These are phyloP conservation scores for Coemansia sp. DNA, from an alignment of 192 early-diverging fungal genomes.

Conservation along the genomic window DNA sequence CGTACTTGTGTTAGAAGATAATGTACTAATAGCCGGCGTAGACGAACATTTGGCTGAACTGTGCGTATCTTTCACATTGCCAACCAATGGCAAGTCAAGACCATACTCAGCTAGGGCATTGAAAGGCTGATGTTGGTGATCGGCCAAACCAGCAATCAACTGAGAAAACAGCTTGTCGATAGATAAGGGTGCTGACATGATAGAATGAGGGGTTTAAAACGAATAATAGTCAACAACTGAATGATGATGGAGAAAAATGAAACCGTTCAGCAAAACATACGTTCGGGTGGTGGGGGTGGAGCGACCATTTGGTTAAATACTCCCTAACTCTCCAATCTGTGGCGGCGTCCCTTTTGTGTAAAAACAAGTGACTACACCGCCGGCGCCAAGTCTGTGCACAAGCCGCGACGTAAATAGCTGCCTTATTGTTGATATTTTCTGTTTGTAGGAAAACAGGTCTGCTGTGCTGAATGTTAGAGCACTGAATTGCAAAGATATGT, in stretches of 20 bases:
- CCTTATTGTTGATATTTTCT: neutral
- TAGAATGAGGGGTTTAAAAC: neutral
- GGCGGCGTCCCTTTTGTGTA: neutral
- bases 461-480: neutral
- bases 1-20: neutral
- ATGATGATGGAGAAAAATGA: neutral
- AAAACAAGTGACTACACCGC: neutral
- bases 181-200: neutral
- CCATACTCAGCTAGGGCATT: neutral
- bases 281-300: neutral
- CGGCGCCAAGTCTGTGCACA: conserved; percentile 1
- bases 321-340: neutral
- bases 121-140: neutral
- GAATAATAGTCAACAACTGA: neutral
- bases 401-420: neutral
- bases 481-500: neutral
- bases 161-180: neutral
- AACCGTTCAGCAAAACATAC: neutral
- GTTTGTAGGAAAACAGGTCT: neutral
- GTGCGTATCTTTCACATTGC: neutral
- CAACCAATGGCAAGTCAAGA: neutral
- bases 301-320: neutral
- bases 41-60: neutral
- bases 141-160: neutral
- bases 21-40: neutral